Percentiles rank a stretch among this genome's conserved stretches.
phyloP scores from a whole-genome alignment of 495 filamentous ascomycete species.

The Aspergillus ostianus region DNA sequence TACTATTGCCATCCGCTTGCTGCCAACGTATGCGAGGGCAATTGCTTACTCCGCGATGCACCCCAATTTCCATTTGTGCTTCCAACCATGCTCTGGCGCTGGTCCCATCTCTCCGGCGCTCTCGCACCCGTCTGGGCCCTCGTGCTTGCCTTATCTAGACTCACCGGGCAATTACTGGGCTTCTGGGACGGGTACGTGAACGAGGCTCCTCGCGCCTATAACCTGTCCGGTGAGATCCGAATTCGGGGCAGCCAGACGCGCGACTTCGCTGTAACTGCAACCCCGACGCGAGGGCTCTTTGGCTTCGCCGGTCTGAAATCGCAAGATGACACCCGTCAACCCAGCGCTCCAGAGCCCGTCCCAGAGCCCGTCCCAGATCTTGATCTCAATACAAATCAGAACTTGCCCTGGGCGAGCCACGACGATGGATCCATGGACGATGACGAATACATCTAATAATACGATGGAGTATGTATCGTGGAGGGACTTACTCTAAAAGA shows the following conservation, averaged over 20 bases:
- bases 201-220: slow-evolving; percentile 25
- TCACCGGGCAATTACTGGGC: slow-evolving; percentile 38
- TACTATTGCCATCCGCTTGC: slow-evolving; percentile 58
- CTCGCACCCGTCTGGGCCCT: slow-evolving; percentile 35
- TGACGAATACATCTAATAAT: slow-evolving; percentile 34
- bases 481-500: background rate
- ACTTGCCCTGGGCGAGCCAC: background rate
- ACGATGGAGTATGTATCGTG: background rate
- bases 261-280: slow-evolving; percentile 12
- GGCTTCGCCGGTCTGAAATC: slow-evolving; percentile 19
- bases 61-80: slow-evolving; percentile 47
- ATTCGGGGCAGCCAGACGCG: slow-evolving; percentile 32
- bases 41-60: slow-evolving; percentile 46
- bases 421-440: slow-evolving; percentile 32
- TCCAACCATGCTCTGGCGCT: slow-evolving; percentile 47
- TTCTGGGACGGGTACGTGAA: slow-evolving; percentile 48
- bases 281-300: slow-evolving; percentile 9
- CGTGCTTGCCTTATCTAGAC: slow-evolving; percentile 28
- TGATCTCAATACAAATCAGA: background rate
- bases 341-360: slow-evolving; percentile 13
- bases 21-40: slow-evolving; percentile 44
- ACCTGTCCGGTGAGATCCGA: slow-evolving; percentile 34
- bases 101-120: slow-evolving; percentile 37
- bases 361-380: slow-evolving; percentile 15
- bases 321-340: background rate